Conservation (phyloP, 2,329 filamentous ascomycete species). For the Ophiostoma himal-ulmi region DNA sequence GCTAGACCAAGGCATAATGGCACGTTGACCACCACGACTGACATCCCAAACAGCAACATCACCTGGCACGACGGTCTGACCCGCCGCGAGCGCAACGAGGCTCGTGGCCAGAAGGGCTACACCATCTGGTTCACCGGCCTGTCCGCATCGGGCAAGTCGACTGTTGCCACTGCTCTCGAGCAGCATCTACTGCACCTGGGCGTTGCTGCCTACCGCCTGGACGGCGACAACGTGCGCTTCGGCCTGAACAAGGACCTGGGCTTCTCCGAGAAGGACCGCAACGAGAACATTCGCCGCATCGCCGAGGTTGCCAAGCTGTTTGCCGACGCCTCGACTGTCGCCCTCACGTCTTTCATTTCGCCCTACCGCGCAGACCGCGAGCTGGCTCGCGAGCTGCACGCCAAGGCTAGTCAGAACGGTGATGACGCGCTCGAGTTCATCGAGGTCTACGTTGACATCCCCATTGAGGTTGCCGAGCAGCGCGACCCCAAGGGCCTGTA, state of each 20-base stretch:
- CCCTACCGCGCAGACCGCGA: constrained; percentile 85
- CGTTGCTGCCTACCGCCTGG: constrained; percentile 81
- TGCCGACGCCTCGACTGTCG: constrained; percentile 79
- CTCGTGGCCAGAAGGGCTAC: constrained; percentile 79
- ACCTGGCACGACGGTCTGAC: constrained; percentile 82
- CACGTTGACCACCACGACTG: not conserved
- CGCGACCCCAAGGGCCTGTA: constrained; percentile 96
- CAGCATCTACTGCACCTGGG: constrained; percentile 88
- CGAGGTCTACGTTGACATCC: constrained; percentile 89
- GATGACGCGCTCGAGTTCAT: constrained; percentile 78
- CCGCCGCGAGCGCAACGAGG: constrained; percentile 65
- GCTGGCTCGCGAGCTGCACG: constrained; percentile 74
- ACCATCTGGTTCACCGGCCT: constrained; percentile 98
- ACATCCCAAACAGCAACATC: constrained; percentile 60
- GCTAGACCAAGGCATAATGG: not conserved
- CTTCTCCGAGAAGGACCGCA: constrained; percentile 86
- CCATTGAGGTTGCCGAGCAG: constrained; percentile 86
- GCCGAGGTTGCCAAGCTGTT: constrained; percentile 95
- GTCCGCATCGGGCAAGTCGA: constrained; percentile 93
- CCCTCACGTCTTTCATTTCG: constrained; percentile 94
- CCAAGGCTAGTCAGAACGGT: constrained; percentile 47
- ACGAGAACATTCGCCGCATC: constrained; percentile 96
- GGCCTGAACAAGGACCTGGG: constrained; percentile 96
- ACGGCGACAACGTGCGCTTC: constrained; percentile 98
- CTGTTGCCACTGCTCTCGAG: constrained; percentile 91